phyloP scores from a whole-genome alignment of 139 green algal genomes.

The Chlorella sp. region DNA sequence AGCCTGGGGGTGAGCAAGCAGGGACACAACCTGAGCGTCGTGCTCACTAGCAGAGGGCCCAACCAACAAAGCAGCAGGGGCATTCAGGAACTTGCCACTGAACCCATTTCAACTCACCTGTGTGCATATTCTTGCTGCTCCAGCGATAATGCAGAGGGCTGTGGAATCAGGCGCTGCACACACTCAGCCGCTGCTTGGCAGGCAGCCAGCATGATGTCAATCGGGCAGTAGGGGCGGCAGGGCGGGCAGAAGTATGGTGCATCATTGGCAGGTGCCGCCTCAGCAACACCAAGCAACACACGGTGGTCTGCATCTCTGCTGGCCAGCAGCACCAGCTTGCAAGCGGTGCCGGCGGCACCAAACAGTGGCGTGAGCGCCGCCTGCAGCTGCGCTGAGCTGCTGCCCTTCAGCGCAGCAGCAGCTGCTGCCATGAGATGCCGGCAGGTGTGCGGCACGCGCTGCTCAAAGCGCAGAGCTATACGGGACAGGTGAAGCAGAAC shows the following conservation, averaged over 20 bases:
- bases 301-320: background rate
- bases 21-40: too few relatives aligned
- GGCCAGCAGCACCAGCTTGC: slow-evolving; percentile 3
- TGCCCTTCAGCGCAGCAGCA: background rate
- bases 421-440: background rate
- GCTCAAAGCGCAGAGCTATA: background rate
- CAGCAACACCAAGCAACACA: background rate
- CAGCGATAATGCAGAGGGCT: background rate
- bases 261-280: background rate
- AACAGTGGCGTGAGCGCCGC: background rate
- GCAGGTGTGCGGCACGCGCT: background rate
- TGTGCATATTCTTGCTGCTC: background rate
- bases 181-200: background rate
- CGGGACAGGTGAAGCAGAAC: background rate
- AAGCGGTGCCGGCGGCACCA: background rate
- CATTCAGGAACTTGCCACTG: too few relatives aligned
- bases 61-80: too few relatives aligned
- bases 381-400: background rate
- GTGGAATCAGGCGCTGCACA: background rate
- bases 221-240: background rate
- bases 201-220: background rate
- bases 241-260: background rate
- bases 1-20: background rate
- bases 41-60: too few relatives aligned
- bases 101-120: background rate